Evolutionary conservation across 805 yeast genomes (phyloP), one percentile per base, ranked within the genome.

Genomic region (Metschnikowia reukaufii): DNA sequence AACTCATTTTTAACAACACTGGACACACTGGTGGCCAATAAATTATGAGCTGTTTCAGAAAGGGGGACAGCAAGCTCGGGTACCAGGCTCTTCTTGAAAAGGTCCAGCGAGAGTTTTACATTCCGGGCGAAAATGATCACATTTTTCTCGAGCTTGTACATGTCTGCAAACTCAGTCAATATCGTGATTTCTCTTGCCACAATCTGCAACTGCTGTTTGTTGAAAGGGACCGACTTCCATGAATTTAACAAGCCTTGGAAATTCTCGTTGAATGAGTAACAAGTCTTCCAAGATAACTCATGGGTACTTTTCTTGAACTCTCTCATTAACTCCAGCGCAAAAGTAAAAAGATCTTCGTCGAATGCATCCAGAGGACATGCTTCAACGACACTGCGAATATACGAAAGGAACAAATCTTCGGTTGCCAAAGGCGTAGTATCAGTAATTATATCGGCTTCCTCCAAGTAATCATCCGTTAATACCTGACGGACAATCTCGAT

Each of bases 211-310:
- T 54, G 42, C 4, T 10, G 9, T 10, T 44, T 15, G 2, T 12
- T 20, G 6, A 44, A 20, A 2, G 43, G 30, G 6, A 20, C 17
- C 4, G 29, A 36, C 6, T 33, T 41, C 48, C 44, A 45, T 9
- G 38, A 36, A 7, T 37, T 42, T 29, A 53, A 36, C 2, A 50
- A 18, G 2, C 15, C 44, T 6, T 46, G 58, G 21, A 78, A 62
- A 8, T 70, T 66, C 42, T 78, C 82, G 52, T 70, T 73, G 16
- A 67, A 65, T 1, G 73, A 71, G 1, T 74, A 48, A 53, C 81
- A 80, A 1, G 84, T 72, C 54, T 85, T 74, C 92, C 92, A 86
- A 1, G 88, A 77, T 42, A 68, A 60, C 62, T 65, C 61, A 18
- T 59, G 52, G 12, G 53, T 52, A 7, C 69, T 59, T 4, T 56